phyloP scores from a whole-genome alignment of 257 asterid species.

The Voacanga thouarsii region DNA sequence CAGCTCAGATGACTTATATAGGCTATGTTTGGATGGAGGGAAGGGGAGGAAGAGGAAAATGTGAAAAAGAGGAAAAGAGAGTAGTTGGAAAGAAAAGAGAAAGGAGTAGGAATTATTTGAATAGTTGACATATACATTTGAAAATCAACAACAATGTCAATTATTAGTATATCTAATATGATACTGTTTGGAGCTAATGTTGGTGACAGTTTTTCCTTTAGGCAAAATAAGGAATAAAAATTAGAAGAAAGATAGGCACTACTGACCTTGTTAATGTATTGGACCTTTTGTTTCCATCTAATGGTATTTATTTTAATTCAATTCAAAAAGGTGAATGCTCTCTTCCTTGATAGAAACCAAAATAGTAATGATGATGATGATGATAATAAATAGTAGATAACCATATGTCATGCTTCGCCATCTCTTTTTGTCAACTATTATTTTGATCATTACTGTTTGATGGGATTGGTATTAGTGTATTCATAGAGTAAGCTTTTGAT shows the following conservation, averaged over 20 bases:
- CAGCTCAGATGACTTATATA: no score
- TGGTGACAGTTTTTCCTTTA: neutral
- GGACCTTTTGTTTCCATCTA: neutral
- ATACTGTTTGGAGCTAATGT: neutral
- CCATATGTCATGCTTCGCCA: neutral
- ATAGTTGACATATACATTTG: no score
- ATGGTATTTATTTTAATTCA: neutral
- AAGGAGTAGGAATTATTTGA: no score
- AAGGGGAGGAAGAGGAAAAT: no score
- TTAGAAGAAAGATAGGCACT: neutral
- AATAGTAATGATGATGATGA: neutral
- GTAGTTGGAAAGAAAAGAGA: no score
- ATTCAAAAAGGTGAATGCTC: neutral
- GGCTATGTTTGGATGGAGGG: no score
- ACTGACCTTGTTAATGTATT: neutral
- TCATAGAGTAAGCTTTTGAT: no score
- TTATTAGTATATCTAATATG: neutral
- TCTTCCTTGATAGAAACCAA: neutral
- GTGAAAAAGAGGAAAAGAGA: no score
- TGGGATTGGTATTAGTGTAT: no score
- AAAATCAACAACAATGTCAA: no score
- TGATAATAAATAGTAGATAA: neutral
- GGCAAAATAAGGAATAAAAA: neutral
- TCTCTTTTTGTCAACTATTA: no score
- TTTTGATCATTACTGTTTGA: no score